These are phyloP conservation scores for Phaeosphaeriaceae sp. DNA, from an alignment of 2,329 filamentous ascomycete genomes.

Conservation along the genomic window DNA sequence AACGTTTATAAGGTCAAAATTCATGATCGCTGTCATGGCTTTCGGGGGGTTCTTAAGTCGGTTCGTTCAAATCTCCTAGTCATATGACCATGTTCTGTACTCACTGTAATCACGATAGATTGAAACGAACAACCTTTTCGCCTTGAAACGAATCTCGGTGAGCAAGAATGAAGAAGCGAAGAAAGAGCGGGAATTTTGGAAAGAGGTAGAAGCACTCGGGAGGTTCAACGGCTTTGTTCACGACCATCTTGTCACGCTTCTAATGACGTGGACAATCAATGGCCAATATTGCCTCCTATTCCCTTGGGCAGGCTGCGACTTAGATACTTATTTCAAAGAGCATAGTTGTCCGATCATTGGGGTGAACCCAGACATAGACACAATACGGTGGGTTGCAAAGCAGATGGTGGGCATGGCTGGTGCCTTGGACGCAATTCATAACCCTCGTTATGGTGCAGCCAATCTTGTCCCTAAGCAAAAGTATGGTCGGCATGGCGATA, in stretches of 20 bases:
- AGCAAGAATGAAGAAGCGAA: not conserved
- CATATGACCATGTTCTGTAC: not conserved
- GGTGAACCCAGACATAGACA: not conserved
- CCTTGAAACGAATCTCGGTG: not conserved
- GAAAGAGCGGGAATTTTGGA: not conserved
- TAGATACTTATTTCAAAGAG: constrained; percentile 11
- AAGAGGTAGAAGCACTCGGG: constrained; percentile 6
- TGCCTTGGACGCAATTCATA: constrained; percentile 18
- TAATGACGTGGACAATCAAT: constrained; percentile 18
- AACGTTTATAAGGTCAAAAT: not conserved
- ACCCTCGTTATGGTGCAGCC: not conserved
- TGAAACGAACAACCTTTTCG: constrained; percentile 2
- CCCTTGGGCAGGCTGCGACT: constrained; percentile 14
- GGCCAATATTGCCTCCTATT: constrained; percentile 14
- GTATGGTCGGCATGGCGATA: constrained; percentile 34
- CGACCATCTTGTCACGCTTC: constrained; percentile 17
- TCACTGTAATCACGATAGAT: not conserved
- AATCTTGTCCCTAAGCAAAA: not conserved
- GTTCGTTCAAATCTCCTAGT: not conserved
- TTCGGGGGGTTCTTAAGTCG: not conserved
- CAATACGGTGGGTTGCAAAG: constrained; percentile 12
- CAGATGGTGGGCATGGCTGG: constrained; percentile 15
- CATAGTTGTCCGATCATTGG: not conserved
- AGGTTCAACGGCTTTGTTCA: constrained; percentile 14
- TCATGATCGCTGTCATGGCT: constrained; percentile 3